A percentile compares a stretch with the other conserved stretches of the same genome.
These are phyloP conservation scores for Aureobasidium sp. DNA, from an alignment of 2,329 filamentous ascomycete species.

Conservation along the genomic window DNA sequence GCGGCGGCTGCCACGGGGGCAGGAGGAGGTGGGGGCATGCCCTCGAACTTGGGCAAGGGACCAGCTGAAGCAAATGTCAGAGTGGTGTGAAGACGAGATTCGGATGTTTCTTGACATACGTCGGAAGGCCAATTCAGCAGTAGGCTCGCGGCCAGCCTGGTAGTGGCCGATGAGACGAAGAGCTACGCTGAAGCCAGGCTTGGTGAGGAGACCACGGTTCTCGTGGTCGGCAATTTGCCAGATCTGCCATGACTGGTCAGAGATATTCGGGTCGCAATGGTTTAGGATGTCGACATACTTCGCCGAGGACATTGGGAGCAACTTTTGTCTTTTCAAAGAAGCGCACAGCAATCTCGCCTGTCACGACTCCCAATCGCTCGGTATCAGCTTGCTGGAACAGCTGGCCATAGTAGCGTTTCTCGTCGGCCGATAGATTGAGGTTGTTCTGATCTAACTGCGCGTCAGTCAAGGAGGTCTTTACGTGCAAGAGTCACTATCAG, in stretches of 20 bases:
- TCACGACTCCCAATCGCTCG: constrained; percentile 86
- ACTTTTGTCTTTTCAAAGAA: constrained; percentile 97
- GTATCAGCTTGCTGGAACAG: constrained; percentile 90
- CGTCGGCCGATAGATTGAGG: constrained; percentile 73
- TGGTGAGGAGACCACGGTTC: constrained; percentile 89
- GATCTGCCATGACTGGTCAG: constrained; percentile 56
- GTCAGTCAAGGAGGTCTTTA: constrained; percentile 14
- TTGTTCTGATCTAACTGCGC: constrained; percentile 25
- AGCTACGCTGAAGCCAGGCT: constrained; percentile 86
- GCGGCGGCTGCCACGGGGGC: constrained; percentile 22
- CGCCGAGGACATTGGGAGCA: constrained; percentile 75
- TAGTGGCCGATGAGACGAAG: constrained; percentile 92
- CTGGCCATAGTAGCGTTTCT: constrained; percentile 89
- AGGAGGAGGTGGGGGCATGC: constrained; percentile 47
- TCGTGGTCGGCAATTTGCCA: constrained; percentile 98
- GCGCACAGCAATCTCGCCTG: constrained; percentile 89
- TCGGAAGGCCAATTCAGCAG: constrained; percentile 72
- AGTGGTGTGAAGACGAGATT: neutral
- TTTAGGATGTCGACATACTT: constrained; percentile 50
- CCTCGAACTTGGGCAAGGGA: constrained; percentile 89
- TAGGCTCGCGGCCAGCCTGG: constrained; percentile 77
- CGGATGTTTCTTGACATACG: constrained; percentile 39
- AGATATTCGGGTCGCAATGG: neutral
- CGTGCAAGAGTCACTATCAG: neutral
- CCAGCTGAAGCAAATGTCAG: constrained; percentile 46